Base-by-base conservation (phyloP, 1,139 yeast species). In the Suhomyces bribrorum region DNA sequence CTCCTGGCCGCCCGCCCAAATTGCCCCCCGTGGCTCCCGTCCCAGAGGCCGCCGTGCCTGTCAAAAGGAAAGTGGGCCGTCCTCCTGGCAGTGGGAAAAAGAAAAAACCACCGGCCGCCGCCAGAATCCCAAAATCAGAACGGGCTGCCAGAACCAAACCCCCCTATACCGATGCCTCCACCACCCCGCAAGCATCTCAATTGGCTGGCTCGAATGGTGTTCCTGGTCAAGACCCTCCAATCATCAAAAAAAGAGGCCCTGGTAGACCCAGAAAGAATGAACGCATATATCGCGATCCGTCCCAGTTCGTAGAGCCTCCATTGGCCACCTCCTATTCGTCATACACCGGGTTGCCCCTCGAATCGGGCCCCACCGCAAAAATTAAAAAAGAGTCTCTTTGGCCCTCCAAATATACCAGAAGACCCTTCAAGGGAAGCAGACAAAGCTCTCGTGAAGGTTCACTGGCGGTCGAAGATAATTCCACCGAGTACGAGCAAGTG, bases 281-380 rank as follows among this genome's bases (percentile, higher is more conserved):
- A 26, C 14, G 37, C 22, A 20, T 31, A 13, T 34, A 20, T 27
- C 34, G 44, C 5, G 35, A 29, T 22, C 37, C 39, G 11, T 29
- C 34, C 12, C 29, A 32, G 26, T 72, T 83, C 64, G 57, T 64
- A 11, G 92, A 85, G 54, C 90, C 92, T 0, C 71, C 69, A 7
- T 58, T 74, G 25, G 76, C 81, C 0, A 69, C 65, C 15, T 79
- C 82, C 0, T 56, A 56, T 13, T 77, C 83, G 3, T 64, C 69
- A 17, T 76, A 77, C 33, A 81, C 89, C 0, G 95, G 95, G 1
- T 67, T 76, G 28, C 83, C 90, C 3, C 59, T 86, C 36, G 88
- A 79, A 45, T 69, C 77, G 4, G 66, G 69, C 4, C 95, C 95
- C 5, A 75, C 77, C 7, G 55, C 67, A 0, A 80, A 75, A 48